Evolutionary conservation across 768 basidiomycete species (phyloP).

Genomic region (Tylopilus rubrobrunneus): DNA sequence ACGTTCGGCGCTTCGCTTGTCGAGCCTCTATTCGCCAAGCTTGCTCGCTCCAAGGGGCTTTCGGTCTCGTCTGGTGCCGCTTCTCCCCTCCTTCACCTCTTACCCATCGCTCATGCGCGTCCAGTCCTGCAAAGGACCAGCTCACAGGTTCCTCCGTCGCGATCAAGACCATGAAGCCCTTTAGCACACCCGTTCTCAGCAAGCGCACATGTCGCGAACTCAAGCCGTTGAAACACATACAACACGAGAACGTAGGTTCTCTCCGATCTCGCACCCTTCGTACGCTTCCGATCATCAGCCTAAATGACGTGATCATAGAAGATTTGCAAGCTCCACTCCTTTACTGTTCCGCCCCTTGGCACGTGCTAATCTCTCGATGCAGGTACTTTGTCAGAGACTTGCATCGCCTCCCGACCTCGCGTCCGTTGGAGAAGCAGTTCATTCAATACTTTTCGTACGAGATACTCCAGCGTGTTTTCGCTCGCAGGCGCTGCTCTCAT

Average conservation of each 20-base stretch:
- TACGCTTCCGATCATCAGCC: conserved; percentile 81
- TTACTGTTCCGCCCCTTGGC: not conserved
- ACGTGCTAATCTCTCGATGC: conserved; percentile 2
- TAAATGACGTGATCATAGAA: conserved; percentile 99
- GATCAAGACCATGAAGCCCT: conserved; percentile 99
- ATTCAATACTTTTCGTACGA: conserved; percentile 99
- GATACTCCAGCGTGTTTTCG: conserved; percentile 66
- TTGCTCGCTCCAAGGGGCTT: conserved; percentile 55
- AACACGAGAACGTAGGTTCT: conserved; percentile 87
- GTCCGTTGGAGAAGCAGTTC: conserved; percentile 98
- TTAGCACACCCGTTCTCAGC: conserved; percentile 96
- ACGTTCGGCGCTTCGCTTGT: not conserved
- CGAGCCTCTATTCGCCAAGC: not conserved
- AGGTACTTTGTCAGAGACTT: conserved; percentile 99
- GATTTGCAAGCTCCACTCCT: conserved; percentile 65
- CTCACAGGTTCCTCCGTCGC: conserved; percentile 91
- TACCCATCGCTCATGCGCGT: conserved; percentile 11
- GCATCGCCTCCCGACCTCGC: conserved; percentile 91
- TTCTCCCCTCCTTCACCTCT: not conserved
- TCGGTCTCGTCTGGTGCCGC: conserved; percentile 92
- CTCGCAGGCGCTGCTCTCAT: not conserved
- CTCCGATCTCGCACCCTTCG: not conserved
- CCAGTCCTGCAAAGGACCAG: conserved; percentile 91
- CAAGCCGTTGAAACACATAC: conserved; percentile 96
- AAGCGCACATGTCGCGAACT: conserved; percentile 98